Evolutionary conservation across 306 rosid genomes (phyloP).

Genomic region (Gynostemma pentaphyllum): DNA sequence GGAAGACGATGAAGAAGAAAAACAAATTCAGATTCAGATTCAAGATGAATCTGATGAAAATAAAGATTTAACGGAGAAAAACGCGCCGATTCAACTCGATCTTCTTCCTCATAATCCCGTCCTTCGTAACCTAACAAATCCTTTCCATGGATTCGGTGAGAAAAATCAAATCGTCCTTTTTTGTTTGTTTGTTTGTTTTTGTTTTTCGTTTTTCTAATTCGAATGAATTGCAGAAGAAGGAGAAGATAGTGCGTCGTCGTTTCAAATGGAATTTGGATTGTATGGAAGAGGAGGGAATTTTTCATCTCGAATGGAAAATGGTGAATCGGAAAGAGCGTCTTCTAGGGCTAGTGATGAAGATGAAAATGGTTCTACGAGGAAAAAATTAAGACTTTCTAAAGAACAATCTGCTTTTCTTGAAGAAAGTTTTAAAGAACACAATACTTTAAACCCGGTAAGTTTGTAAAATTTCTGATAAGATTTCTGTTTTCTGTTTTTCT

Average conservation of each 20-base stretch:
- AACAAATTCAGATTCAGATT: background rate
- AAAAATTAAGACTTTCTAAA: slow-evolving; percentile 26
- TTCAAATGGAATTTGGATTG: slow-evolving; percentile 23
- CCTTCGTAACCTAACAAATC: slow-evolving; percentile 10
- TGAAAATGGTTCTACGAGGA: slow-evolving; percentile 19
- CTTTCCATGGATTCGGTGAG: slow-evolving; percentile 18
- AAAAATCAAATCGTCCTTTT: too few relatives aligned
- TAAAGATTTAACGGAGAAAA: background rate
- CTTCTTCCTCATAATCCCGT: slow-evolving; percentile 29
- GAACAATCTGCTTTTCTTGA: slow-evolving; percentile 31
- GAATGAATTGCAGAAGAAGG: background rate
- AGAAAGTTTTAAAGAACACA: slow-evolving; percentile 32
- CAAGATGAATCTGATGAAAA: background rate
- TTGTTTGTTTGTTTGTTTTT: too few relatives aligned
- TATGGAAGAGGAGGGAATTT: slow-evolving; percentile 3
- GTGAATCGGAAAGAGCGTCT: slow-evolving; percentile 18
- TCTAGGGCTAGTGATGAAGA: slow-evolving; percentile 28
- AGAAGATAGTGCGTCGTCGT: slow-evolving; percentile 23
- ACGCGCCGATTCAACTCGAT: slow-evolving; percentile 22
- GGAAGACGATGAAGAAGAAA: too few relatives aligned
- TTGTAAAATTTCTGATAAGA: too few relatives aligned
- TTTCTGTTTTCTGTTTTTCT: background rate
- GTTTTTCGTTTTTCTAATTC: background rate
- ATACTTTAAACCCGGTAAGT: slow-evolving; percentile 28
- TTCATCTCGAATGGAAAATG: slow-evolving; percentile 5